phyloP scores from a whole-genome alignment of 2,329 filamentous ascomycete species.

The Botrytis porri region DNA sequence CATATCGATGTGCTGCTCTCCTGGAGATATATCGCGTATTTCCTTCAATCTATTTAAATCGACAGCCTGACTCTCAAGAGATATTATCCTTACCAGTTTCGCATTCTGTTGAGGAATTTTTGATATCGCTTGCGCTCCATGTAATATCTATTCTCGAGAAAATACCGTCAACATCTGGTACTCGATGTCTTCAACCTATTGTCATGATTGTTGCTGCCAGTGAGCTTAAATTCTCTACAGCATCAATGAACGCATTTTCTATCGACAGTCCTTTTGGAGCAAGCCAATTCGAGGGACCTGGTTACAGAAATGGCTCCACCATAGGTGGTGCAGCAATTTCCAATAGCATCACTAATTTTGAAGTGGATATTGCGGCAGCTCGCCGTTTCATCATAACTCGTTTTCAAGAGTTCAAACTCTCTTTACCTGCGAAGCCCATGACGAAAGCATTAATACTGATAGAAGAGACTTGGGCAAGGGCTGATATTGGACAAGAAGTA shows the following conservation, averaged over 20 bases:
- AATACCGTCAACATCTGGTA: slow-evolving; percentile 31
- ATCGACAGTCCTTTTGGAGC: slow-evolving; percentile 5
- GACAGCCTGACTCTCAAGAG: slow-evolving; percentile 15
- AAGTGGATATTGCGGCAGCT: slow-evolving; percentile 33
- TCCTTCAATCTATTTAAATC: slow-evolving; percentile 27
- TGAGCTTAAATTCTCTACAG: slow-evolving; percentile 30
- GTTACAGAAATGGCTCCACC: not conserved
- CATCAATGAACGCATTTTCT: slow-evolving; percentile 4
- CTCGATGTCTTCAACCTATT: slow-evolving; percentile 35
- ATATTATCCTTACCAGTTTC: slow-evolving; percentile 23
- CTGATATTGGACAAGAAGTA: slow-evolving; percentile 28
- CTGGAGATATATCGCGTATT: slow-evolving; percentile 35
- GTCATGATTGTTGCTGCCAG: slow-evolving; percentile 31
- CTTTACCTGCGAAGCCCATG: slow-evolving; percentile 34
- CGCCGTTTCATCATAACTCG: slow-evolving; percentile 31
- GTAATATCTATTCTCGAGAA: slow-evolving; percentile 32
- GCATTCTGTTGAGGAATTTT: slow-evolving; percentile 31
- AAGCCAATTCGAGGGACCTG: not conserved
- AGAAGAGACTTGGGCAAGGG: slow-evolving; percentile 33
- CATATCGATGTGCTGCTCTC: slow-evolving; percentile 32
- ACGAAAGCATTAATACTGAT: slow-evolving; percentile 29
- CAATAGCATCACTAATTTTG: slow-evolving; percentile 30
- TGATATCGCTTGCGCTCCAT: slow-evolving; percentile 34
- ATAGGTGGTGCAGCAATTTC: slow-evolving; percentile 20
- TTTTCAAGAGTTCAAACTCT: slow-evolving; percentile 32